Base-by-base conservation (phyloP, 2,329 filamentous ascomycete genomes). In the Ambrosiella xylebori region DNA sequence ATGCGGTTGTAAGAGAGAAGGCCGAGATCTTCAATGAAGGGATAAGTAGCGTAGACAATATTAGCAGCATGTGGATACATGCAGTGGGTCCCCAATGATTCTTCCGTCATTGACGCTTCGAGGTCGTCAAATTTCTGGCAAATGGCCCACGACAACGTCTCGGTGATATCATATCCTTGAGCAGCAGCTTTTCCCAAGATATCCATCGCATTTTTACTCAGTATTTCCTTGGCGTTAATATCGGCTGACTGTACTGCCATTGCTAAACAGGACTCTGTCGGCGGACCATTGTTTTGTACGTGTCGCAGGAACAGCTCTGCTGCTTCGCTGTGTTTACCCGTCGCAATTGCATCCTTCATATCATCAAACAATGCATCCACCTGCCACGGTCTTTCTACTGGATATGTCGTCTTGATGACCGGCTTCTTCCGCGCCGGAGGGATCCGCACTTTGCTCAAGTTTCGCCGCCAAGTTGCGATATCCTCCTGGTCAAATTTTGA, bases 201-300 rank as follows among this genome's bases (percentile, higher is more conserved):
- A 5, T 44, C 40, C 3, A 61, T 36, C 5, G 59, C 40, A 6
- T 56, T 50, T 6, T 27, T 19, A 2, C 52, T 40, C 15, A 61
- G 38, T 1, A 45, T 8, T 7, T 53, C 47, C 2, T 37, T 40
- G 3, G 53, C 19, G 1, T 45, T 35, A 3, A 17, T 50, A 36
- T 61, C 59, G 12, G 59, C 59, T 15, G 56, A 44, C 17, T 56
- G 44, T 9, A 61, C 56, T 7, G 59, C 59, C 17, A 61, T 19
- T 7, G 52, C 38, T 7, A 61, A 19, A 44, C 59, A 61, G 3
- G 58, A 39, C 8, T 54, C 45, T 5, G 58, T 57, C 51, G 47
- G 36, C 44, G 51, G 56, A 19, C 47, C 56, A 35, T 61, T 55
- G 27, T 37, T 13, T 47, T 47, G 44, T 17, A 61, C 27, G 38